Evolutionary conservation across 805 yeast species (phyloP).

Genomic region (Schwanniomyces polymorphus): DNA sequence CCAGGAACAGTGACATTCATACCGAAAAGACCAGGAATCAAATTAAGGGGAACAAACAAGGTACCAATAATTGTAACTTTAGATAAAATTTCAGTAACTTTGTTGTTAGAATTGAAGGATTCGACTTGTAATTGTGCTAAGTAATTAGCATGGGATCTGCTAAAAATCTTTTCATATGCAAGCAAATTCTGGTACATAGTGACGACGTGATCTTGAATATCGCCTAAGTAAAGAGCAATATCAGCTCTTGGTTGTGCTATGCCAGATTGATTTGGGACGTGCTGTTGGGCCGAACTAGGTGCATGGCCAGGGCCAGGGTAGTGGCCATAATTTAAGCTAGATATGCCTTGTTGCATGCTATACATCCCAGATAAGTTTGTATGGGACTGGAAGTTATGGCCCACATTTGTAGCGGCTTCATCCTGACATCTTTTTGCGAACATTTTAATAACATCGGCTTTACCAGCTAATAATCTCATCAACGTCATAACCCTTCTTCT

Average conservation of each 20-base stretch:
- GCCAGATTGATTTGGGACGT: conserved; percentile 5
- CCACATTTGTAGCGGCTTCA: conserved; percentile 32
- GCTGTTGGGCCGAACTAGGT: conserved; percentile 10
- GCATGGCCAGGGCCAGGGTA: conserved; percentile 29
- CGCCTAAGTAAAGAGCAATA: conserved; percentile 88
- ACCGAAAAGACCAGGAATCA: conserved; percentile 90
- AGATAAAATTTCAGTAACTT: conserved; percentile 82
- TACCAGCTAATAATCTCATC: conserved; percentile 85
- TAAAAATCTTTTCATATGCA: conserved; percentile 90
- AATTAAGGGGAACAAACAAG: conserved; percentile 82
- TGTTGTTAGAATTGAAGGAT: conserved; percentile 81
- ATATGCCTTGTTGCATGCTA: conserved; percentile 9
- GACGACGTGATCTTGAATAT: conserved; percentile 94
- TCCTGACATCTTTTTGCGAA: conserved; percentile 94
- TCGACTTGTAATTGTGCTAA: conserved; percentile 93
- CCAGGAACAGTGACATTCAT: conserved; percentile 95
- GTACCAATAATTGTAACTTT: conserved; percentile 91
- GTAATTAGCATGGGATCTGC: conserved; percentile 89
- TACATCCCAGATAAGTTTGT: conserved; percentile 15
- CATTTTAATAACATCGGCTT: conserved; percentile 95
- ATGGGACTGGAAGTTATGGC: conserved; percentile 9
- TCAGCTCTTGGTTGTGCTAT: conserved; percentile 75
- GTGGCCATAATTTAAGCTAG: conserved; percentile 20
- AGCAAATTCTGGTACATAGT: conserved; percentile 92
- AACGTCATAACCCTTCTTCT: conserved; percentile 90